A percentile compares a stretch with the other conserved stretches of the same genome.
Conservation (phyloP, 2,329 filamentous ascomycete species). For the Scedosporium aurantiacum region DNA sequence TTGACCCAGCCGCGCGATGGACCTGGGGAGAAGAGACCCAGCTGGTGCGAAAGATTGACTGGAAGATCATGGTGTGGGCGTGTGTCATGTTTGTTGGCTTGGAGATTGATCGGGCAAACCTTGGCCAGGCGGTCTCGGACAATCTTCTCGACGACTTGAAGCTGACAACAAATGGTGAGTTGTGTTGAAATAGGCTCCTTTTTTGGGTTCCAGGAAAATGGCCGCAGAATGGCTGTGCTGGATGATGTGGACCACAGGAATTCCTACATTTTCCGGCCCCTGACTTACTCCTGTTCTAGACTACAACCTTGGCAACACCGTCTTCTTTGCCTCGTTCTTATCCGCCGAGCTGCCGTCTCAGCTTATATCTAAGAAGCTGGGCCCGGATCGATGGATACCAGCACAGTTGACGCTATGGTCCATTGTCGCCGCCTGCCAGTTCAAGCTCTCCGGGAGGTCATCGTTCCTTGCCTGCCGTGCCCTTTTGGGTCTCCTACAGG, state of each 20-base stretch:
- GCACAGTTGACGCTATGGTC: constrained; percentile 46
- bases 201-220: no score
- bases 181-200: not conserved
- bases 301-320: constrained; percentile 22
- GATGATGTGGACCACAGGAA: no score
- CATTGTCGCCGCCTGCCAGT: constrained; percentile 37
- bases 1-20: constrained; percentile 33
- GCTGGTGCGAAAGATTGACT: constrained; percentile 28
- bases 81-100: constrained; percentile 31
- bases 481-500: constrained; percentile 30
- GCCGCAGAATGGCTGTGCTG: no score
- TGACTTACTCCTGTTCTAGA: constrained; percentile 13
- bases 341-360: constrained; percentile 42
- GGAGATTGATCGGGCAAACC: constrained; percentile 37
- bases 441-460: constrained; percentile 24
- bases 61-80: constrained; percentile 33
- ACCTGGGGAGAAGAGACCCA: constrained; percentile 27
- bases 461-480: constrained; percentile 28
- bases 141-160: constrained; percentile 32
- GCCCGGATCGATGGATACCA: constrained; percentile 49
- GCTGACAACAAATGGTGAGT: constrained; percentile 28
- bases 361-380: constrained; percentile 45
- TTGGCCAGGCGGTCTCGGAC: constrained; percentile 35
- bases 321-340: constrained; percentile 21
- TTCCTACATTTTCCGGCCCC: no score